Percentiles rank a stretch among this genome's conserved stretches.
phyloP scores from a whole-genome alignment of 192 early-diverging fungal genomes.

The Chytriomyces sp. region DNA sequence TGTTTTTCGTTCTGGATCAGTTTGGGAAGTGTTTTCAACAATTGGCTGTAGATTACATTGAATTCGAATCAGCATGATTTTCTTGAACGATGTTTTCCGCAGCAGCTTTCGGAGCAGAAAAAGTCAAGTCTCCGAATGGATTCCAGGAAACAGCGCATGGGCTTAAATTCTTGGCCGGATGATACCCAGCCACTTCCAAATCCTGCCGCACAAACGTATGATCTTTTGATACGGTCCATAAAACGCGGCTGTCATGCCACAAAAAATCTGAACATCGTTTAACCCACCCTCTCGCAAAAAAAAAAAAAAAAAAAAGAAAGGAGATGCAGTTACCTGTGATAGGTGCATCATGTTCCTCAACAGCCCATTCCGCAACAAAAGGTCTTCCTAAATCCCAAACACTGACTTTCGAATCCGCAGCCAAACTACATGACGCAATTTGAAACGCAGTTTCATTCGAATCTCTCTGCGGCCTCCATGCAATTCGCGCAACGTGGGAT shows the following conservation, averaged over 20 bases:
- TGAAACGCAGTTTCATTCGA: slow-evolving; percentile 41
- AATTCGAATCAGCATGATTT: too few relatives aligned
- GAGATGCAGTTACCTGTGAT: slow-evolving; percentile 60
- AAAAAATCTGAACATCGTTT: slow-evolving; percentile 57
- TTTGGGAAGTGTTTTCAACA: too few relatives aligned
- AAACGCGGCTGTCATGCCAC: slow-evolving; percentile 64
- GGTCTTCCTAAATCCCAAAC: slow-evolving; percentile 76
- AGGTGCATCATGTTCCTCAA: slow-evolving; percentile 72
- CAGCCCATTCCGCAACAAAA: slow-evolving; percentile 67
- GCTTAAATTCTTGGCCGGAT: slow-evolving; percentile 54
- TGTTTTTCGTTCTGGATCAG: too few relatives aligned
- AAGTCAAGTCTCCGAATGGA: slow-evolving; percentile 66
- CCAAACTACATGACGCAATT: slow-evolving; percentile 72
- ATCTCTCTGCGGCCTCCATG: slow-evolving; percentile 69
- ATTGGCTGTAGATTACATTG: too few relatives aligned
- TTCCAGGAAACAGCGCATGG: slow-evolving; percentile 68
- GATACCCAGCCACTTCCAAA: slow-evolving; percentile 53
- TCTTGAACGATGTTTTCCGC: too few relatives aligned
- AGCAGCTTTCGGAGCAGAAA: slow-evolving; percentile 46
- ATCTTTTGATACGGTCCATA: slow-evolving; percentile 82
- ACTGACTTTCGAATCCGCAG: slow-evolving; percentile 67
- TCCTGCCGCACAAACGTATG: slow-evolving; percentile 70
- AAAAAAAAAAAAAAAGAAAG: neutral
- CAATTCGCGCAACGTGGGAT: slow-evolving; percentile 66
- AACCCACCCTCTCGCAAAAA: neutral